Base-by-base conservation (phyloP, 2,329 filamentous ascomycete species). In the Colletotrichum sublineola region DNA sequence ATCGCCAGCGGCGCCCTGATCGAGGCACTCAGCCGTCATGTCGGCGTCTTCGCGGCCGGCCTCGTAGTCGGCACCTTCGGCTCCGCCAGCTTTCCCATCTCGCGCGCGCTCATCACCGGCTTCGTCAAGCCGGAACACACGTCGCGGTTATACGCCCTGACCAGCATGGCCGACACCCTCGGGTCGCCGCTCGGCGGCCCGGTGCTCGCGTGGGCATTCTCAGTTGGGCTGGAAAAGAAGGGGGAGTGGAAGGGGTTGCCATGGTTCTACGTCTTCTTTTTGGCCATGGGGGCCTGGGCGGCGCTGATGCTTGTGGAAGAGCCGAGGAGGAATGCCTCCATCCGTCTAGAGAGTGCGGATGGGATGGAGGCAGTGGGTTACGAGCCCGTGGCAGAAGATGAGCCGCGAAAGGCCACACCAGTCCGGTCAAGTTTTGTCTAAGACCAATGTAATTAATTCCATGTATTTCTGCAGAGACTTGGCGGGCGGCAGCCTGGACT, bases 161-260 rank as follows among this genome's bases (percentile, higher is more conserved):
- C 83, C 46, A 79, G 81, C 68, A 84, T 84, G 75, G 76, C 79
- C 3, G 83, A 84, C 71, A 80, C 82, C 6, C 50, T 80, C 9
- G 83, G 83, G 0, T 79, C 81, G 0, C 82, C 84, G 36, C 78
- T 83, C 7, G 83, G 79, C n/a, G 82, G 81, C 0, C 83, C 83
- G 0, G 80, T 80, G 9, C 67, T 84, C 55, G 83, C 83, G 0
- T 81, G 79, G 77, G 80, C 77, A 31, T 85, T 85, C 63, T 79
- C 80, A 5, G 64, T 76, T 15, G 83, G 83, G 0, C 52, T 84
- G 74, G 77, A 79, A 60, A 76, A 64, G 63, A 81, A 79, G 67
- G 82, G 82, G 0, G 24, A 79, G 1, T 82, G 79, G 79, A 82
- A 77, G 44, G 83, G 83, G 0, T 38, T 84, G 67, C 83, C 83